Evolutionary conservation across 2,329 filamentous ascomycete species (phyloP).

Genomic region (Coccinonectria pachysandricola): DNA sequence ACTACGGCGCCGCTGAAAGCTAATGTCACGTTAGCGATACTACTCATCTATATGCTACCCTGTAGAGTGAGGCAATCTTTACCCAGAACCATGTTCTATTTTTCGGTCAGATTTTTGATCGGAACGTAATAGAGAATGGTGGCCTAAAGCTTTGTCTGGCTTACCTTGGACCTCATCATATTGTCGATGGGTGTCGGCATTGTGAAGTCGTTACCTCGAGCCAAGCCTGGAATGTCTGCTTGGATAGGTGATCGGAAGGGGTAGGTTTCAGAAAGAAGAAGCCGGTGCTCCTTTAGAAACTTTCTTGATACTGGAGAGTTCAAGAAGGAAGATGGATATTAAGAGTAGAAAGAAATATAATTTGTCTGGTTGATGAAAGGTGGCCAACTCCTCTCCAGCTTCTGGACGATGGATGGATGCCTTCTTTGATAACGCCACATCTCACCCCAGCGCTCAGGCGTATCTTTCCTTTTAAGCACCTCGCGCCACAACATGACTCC

Average conservation of each 20-base stretch:
- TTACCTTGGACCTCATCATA: slow-evolving; percentile 17
- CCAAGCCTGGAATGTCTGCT: too few species aligned
- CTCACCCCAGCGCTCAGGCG: too few species aligned
- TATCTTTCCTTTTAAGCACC: too few species aligned
- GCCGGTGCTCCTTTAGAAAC: too few species aligned
- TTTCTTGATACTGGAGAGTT: too few species aligned
- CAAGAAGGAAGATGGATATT: background rate
- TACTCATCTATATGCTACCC: slow-evolving; percentile 8
- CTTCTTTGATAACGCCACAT: too few species aligned
- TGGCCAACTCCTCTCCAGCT: slow-evolving; percentile 16
- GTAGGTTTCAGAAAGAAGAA: too few species aligned
- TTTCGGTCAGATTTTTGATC: slow-evolving; percentile 4
- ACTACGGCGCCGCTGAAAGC: slow-evolving; percentile 11
- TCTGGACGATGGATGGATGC: too few species aligned
- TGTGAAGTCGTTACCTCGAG: background rate
- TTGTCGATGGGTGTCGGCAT: slow-evolving; percentile 16
- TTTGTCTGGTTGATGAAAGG: slow-evolving; percentile 9
- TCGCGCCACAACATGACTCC: slow-evolving; percentile 6
- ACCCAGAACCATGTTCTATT: slow-evolving; percentile 58
- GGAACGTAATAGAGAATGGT: too few species aligned
- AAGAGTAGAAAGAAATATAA: slow-evolving; percentile 2
- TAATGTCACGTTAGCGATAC: slow-evolving; percentile 3
- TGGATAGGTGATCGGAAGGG: background rate
- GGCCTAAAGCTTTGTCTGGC: too few species aligned
- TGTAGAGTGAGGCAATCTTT: slow-evolving; percentile 16